Percentiles rank a stretch among this genome's conserved stretches.
Conservation (phyloP, 2,329 filamentous ascomycete genomes). For the Hypoxylon sp. region DNA sequence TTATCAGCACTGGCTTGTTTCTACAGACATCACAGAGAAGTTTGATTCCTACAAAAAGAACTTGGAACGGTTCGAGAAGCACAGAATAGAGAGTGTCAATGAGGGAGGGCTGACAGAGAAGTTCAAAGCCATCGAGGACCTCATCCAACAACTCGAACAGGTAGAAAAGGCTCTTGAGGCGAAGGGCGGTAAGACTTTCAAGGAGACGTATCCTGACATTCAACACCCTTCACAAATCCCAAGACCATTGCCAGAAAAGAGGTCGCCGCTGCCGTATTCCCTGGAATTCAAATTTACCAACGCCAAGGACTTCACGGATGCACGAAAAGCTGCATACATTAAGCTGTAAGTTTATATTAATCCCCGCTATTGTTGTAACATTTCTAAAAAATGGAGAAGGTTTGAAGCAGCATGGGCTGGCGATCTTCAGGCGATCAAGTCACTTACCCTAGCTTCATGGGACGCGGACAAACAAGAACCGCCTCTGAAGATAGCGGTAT, state of each 20-base stretch:
- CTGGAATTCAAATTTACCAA: constrained; percentile 66
- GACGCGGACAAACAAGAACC: constrained; percentile 65
- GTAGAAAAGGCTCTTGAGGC: constrained; percentile 69
- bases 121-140: constrained; percentile 65
- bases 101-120: constrained; percentile 64
- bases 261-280: constrained; percentile 59
- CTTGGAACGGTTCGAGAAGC: constrained; percentile 55
- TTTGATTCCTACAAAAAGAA: constrained; percentile 55
- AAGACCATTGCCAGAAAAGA: constrained; percentile 28
- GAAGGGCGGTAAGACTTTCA: constrained; percentile 76
- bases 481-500: constrained; percentile 75
- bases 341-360: constrained; percentile 66
- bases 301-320: constrained; percentile 69
- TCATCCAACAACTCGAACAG: constrained; percentile 66
- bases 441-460: constrained; percentile 73
- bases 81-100: constrained; percentile 53
- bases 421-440: constrained; percentile 76
- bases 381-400: constrained; percentile 56
- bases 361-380: background rate
- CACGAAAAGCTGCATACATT: constrained; percentile 71
- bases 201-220: constrained; percentile 72
- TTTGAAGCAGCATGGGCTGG: constrained; percentile 82
- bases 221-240: constrained; percentile 41
- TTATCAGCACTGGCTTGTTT: constrained; percentile 72
- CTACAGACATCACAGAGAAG: constrained; percentile 56